Conservation (phyloP, 441 rosid species). For the Rhodomyrtus psidioides region DNA sequence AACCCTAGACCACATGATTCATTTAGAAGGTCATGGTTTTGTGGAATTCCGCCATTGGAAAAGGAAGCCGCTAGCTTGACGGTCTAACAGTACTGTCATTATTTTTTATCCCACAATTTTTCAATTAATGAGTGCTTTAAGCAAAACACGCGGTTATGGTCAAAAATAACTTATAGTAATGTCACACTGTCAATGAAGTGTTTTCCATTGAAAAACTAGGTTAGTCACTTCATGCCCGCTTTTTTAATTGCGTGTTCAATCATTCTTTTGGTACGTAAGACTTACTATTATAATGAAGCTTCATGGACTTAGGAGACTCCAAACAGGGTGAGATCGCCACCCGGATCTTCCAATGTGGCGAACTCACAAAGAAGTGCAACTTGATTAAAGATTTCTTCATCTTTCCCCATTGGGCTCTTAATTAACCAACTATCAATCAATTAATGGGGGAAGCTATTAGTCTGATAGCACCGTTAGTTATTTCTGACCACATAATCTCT, state of each 20-base stretch:
- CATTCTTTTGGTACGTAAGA: neutral
- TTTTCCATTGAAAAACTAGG: neutral
- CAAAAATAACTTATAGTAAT: too few species aligned
- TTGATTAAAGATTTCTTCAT: neutral
- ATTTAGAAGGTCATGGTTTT: neutral
- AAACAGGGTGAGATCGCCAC: neutral
- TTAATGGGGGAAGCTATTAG: neutral
- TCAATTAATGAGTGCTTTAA: too few species aligned
- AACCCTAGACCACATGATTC: neutral
- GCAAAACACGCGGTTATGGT: too few species aligned
- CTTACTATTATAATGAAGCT: neutral
- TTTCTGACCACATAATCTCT: too few species aligned
- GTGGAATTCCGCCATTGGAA: neutral
- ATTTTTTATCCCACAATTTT: too few species aligned
- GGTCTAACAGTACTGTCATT: too few species aligned
- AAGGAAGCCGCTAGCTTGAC: too few species aligned
- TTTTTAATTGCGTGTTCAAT: neutral
- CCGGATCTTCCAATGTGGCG: neutral
- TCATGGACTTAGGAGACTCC: neutral
- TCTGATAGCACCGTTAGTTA: too few species aligned
- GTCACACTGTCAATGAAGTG: too few species aligned
- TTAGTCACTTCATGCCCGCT: neutral
- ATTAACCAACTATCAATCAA: neutral
- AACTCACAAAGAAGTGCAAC: neutral
- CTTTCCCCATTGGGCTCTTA: neutral